phyloP scores from a whole-genome alignment of 805 yeast genomes.

The Hanseniaspora guilliermondii region DNA sequence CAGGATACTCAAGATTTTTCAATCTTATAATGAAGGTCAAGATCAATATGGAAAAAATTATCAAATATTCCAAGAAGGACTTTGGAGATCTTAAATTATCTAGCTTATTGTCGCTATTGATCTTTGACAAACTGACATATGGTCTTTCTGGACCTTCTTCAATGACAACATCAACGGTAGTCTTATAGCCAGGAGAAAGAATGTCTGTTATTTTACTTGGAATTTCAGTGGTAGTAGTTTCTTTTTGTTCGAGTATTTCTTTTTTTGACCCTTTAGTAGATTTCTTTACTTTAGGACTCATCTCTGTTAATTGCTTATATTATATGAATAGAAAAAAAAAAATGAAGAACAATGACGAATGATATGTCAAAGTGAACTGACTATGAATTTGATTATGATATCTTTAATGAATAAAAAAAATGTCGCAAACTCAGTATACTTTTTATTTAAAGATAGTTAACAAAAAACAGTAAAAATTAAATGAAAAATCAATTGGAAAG shows the following conservation, averaged over 20 bases:
- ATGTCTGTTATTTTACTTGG: constrained; percentile 12
- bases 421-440: no score
- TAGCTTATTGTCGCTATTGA: constrained; percentile 21
- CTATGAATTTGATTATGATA: not conserved
- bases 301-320: not conserved
- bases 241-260: not conserved
- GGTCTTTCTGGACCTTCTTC: constrained; percentile 43
- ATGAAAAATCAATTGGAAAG: no score
- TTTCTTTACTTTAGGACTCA: not conserved
- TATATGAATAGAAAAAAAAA: no score
- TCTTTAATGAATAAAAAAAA: no score
- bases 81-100: constrained; percentile 32
- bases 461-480: no score
- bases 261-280: not conserved
- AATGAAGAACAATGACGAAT: no score
- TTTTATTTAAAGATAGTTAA: no score
- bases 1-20: constrained; percentile 49
- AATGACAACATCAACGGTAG: constrained; percentile 36
- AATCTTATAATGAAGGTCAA: constrained; percentile 51
- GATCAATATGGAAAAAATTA: constrained; percentile 35
- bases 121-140: constrained; percentile 38
- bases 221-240: not conserved
- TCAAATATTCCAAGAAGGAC: constrained; percentile 30
- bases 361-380: not conserved
- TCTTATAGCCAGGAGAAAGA: constrained; percentile 20